These are phyloP conservation scores for Artemisia annua DNA, from an alignment of 129 eudicot species.

Conservation along the genomic window DNA sequence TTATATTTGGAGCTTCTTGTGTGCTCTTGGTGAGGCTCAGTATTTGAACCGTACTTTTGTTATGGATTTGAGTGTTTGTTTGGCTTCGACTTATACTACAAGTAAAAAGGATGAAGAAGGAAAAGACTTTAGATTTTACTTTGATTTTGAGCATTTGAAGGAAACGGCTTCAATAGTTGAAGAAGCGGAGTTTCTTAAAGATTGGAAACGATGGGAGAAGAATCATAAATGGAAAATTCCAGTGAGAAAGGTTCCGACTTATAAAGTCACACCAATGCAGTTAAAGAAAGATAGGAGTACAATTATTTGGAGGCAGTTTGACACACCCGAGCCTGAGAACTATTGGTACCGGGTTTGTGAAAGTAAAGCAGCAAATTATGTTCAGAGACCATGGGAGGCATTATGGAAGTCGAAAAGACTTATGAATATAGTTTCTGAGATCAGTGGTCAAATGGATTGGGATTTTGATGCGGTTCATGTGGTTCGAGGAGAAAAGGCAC, in stretches of 20 bases:
- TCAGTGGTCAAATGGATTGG: slow-evolving; percentile 98
- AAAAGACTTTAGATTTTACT: slow-evolving; percentile 88
- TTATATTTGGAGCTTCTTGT: slow-evolving; percentile 91
- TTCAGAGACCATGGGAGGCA: slow-evolving; percentile 89
- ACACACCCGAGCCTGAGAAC: slow-evolving; percentile 93
- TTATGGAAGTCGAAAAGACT: slow-evolving; percentile 90
- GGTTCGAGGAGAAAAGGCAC: slow-evolving; percentile 86
- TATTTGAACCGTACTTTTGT: slow-evolving; percentile 88
- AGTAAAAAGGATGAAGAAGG: slow-evolving; percentile 89
- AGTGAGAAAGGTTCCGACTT: slow-evolving; percentile 66
- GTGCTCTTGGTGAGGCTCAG: slow-evolving; percentile 95
- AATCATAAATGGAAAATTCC: slow-evolving; percentile 67
- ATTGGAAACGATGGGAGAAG: slow-evolving; percentile 88
- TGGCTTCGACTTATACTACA: slow-evolving; percentile 62
- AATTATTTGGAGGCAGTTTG: slow-evolving; percentile 88
- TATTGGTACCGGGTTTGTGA: slow-evolving; percentile 98
- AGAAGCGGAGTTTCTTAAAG: slow-evolving; percentile 72
- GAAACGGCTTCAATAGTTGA: slow-evolving; percentile 79
- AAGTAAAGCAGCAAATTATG: slow-evolving; percentile 68
- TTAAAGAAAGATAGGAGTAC: slow-evolving; percentile 76
- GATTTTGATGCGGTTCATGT: slow-evolving; percentile 99
- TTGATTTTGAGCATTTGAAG: slow-evolving; percentile 96
- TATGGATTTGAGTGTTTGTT: slow-evolving; percentile 87
- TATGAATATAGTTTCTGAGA: slow-evolving; percentile 91
- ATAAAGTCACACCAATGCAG: slow-evolving; percentile 86